A percentile compares a stretch with the other conserved stretches of the same genome.
Evolutionary conservation across 2,329 filamentous ascomycete species (phyloP).

Genomic region (Sclerotiophoma versabilis): DNA sequence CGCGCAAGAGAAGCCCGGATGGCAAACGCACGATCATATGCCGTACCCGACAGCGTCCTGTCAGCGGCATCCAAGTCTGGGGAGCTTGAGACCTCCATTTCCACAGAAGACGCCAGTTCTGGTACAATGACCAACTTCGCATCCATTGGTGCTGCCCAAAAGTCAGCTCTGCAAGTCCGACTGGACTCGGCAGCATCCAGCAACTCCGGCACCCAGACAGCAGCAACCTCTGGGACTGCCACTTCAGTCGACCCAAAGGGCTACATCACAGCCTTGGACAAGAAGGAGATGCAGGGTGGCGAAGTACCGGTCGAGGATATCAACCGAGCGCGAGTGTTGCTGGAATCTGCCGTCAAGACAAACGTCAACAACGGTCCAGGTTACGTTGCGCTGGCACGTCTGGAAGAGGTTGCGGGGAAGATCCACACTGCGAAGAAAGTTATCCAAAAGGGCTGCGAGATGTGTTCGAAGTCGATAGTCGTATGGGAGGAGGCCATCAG

Average conservation of each 20-base stretch:
- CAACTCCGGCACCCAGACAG: slow-evolving; percentile 68
- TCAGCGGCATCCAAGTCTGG: slow-evolving; percentile 81
- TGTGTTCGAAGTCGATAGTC: slow-evolving; percentile 93
- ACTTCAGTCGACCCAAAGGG: slow-evolving; percentile 95
- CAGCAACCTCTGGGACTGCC: slow-evolving; percentile 72
- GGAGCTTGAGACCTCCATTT: slow-evolving; percentile 87
- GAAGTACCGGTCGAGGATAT: slow-evolving; percentile 87
- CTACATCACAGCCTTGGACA: slow-evolving; percentile 90
- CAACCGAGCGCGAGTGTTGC: slow-evolving; percentile 85
- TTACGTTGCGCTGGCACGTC: slow-evolving; percentile 91
- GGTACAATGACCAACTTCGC: slow-evolving; percentile 98
- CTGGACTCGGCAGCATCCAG: slow-evolving; percentile 85
- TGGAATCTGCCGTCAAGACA: slow-evolving; percentile 97
- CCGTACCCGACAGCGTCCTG: slow-evolving; percentile 94
- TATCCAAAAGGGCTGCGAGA: slow-evolving; percentile 85
- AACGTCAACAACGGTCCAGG: slow-evolving; percentile 94
- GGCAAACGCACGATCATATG: slow-evolving; percentile 75
- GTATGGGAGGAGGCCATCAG: slow-evolving; percentile 96
- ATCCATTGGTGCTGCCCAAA: slow-evolving; percentile 92
- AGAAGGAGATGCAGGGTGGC: slow-evolving; percentile 77
- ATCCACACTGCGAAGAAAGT: slow-evolving; percentile 87
- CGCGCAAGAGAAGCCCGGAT: slow-evolving; percentile 84
- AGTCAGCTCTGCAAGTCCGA: slow-evolving; percentile 94
- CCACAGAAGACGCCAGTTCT: slow-evolving; percentile 68
- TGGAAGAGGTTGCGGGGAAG: slow-evolving; percentile 93